Evolutionary conservation across 495 filamentous ascomycete genomes (phyloP), one percentile per base, ranked within the genome.

Genomic region (Haplographium delicatum): DNA sequence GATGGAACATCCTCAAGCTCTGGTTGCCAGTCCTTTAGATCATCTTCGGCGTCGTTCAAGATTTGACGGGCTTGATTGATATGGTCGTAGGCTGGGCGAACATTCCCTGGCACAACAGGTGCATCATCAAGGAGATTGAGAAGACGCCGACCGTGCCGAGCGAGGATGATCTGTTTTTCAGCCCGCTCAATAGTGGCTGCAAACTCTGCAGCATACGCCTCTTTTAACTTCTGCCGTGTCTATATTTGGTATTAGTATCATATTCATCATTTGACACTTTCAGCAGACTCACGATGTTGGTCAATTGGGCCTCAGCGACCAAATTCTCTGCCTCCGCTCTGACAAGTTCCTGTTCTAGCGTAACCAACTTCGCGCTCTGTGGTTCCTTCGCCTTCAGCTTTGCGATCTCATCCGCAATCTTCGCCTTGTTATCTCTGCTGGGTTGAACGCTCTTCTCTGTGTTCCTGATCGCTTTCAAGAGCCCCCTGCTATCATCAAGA

Each of bases 291-390:
- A 91, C 88, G 53, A 95, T 81, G 66, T 97, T 97, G 44, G 86
- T 91, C 70, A 98, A 73, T 69, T 98, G 93, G 18, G 94, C 94
- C 68, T 98, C 94, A 2, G 93, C 94, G 57, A 98, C 93, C 47
- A 97, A 65, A 53, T 85, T 90, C 74, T 96, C 90, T 5, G 93
- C 93, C 74, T 97, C 94, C 13, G 89, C 89, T 53, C 93, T 73
- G 5, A 96, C 91, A 38, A 98, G 79, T 73, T 98, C 93, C 72
- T 96, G 91, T 75, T 98, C 93, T 34, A 97, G 73, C 23, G 80
- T 84, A 20, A 85, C 79, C 38, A 97, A 69, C 62, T 81, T 83
- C 0, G 84, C 67, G 57, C 81, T 89, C 50, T 79, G 72, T 1
- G 91, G 91, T 61, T 96, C 93, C 69, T 91, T 95, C 57, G 82